phyloP scores from a whole-genome alignment of 345 rosid species.

The Microcos paniculata region DNA sequence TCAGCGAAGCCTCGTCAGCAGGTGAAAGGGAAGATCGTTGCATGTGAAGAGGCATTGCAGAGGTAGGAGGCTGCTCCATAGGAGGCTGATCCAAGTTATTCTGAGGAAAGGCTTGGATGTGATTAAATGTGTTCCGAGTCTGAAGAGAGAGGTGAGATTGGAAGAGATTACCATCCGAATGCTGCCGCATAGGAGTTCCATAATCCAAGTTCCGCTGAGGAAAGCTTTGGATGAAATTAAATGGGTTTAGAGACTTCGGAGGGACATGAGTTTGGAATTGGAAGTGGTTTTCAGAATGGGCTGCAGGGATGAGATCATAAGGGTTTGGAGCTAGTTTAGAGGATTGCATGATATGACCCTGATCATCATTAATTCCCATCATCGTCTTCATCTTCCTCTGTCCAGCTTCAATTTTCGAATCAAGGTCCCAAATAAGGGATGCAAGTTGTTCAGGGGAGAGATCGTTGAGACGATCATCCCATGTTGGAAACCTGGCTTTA shows the following conservation, averaged over 20 bases:
- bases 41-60: not conserved
- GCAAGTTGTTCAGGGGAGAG: not conserved
- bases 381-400: not conserved
- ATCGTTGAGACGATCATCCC: conserved; percentile 13
- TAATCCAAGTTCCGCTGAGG: too few species aligned
- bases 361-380: not conserved
- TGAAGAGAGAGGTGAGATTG: too few species aligned
- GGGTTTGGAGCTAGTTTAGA: not conserved
- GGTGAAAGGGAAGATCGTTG: not conserved
- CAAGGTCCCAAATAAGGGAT: not conserved
- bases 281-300: not conserved
- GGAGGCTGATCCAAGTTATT: not conserved
- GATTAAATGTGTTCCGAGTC: not conserved
- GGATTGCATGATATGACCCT: not conserved
- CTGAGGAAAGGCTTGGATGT: not conserved
- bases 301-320: not conserved
- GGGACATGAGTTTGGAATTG: not conserved
- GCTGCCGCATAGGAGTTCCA: too few species aligned
- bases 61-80: not conserved
- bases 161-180: too few species aligned
- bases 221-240: too few species aligned
- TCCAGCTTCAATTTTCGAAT: not conserved
- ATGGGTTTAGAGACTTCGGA: not conserved
- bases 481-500: conserved; percentile 9
- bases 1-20: conserved; percentile 1